A percentile compares a stretch with the other conserved stretches of the same genome.
These are phyloP conservation scores for Lyophyllum atratum DNA, from an alignment of 768 basidiomycete genomes.

Conservation along the genomic window DNA sequence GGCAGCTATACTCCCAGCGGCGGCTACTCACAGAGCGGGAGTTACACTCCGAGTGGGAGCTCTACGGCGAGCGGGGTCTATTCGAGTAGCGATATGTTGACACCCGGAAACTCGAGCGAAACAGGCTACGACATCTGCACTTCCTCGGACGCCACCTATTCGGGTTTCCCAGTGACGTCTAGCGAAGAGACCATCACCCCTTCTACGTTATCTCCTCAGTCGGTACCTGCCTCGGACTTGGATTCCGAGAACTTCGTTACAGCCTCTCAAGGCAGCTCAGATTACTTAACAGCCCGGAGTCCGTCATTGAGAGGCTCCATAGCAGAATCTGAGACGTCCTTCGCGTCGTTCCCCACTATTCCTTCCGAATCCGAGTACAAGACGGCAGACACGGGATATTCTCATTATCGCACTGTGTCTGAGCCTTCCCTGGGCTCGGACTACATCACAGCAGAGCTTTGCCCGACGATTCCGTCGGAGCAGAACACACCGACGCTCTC, in stretches of 20 bases:
- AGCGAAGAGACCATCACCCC: slow-evolving; percentile 33
- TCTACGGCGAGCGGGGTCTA: slow-evolving; percentile 17
- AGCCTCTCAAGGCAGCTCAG: slow-evolving; percentile 51
- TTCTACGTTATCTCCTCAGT: slow-evolving; percentile 30
- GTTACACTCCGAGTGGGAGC: slow-evolving; percentile 18
- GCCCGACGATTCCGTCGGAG: slow-evolving; percentile 46
- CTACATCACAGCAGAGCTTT: slow-evolving; percentile 51
- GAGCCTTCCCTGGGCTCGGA: slow-evolving; percentile 34
- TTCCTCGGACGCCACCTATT: slow-evolving; percentile 50
- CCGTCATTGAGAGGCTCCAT: slow-evolving; percentile 50
- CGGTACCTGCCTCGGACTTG: slow-evolving; percentile 32
- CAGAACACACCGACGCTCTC: slow-evolving; percentile 42
- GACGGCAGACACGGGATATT: slow-evolving; percentile 31
- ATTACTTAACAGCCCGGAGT: slow-evolving; percentile 45
- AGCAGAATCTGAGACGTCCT: slow-evolving; percentile 46
- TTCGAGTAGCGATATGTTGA: slow-evolving; percentile 28
- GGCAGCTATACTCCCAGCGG: slow-evolving; percentile 22
- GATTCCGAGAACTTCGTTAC: slow-evolving; percentile 44
- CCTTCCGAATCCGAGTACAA: slow-evolving; percentile 49
- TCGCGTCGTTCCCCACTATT: slow-evolving; percentile 60
- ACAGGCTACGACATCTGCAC: slow-evolving; percentile 56
- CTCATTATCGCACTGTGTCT: slow-evolving; percentile 30
- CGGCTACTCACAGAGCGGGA: slow-evolving; percentile 28
- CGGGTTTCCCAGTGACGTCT: slow-evolving; percentile 32
- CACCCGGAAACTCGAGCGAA: slow-evolving; percentile 43